A percentile compares a stretch with the other conserved stretches of the same genome.
phyloP scores from a whole-genome alignment of 371 early-diverging fungal genomes.

The Chytridium lagenaria region DNA sequence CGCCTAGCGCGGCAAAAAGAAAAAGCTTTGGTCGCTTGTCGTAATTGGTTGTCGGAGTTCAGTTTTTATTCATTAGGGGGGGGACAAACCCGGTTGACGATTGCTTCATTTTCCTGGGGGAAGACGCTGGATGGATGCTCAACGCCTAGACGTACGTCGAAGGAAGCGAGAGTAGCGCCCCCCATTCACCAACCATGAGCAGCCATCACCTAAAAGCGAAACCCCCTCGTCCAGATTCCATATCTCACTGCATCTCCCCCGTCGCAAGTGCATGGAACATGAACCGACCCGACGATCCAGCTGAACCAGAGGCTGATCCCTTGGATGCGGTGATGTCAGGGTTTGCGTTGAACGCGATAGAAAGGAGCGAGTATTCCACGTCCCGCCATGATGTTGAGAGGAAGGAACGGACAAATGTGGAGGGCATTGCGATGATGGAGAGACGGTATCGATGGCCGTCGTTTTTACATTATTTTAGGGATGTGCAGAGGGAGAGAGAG shows the following conservation, averaged over 20 bases:
- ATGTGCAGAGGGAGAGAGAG: slow-evolving; percentile 27
- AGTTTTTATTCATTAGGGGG: too few species aligned
- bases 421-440: slow-evolving; percentile 14
- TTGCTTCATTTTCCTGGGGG: too few species aligned
- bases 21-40: too few species aligned
- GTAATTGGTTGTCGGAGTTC: too few species aligned
- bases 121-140: too few species aligned
- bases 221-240: not conserved
- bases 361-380: not conserved
- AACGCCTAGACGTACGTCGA: too few species aligned
- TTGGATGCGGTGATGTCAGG: not conserved
- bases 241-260: slow-evolving; percentile 4
- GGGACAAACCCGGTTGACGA: too few species aligned
- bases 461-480: slow-evolving; percentile 19
- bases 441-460: not conserved
- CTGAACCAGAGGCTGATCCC: not conserved
- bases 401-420: not conserved
- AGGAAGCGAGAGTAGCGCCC: too few species aligned
- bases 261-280: slow-evolving; percentile 3
- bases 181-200: not conserved
- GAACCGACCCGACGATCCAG: not conserved
- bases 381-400: not conserved
- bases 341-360: not conserved
- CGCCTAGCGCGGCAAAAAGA: too few species aligned
- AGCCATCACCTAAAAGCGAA: not conserved